A percentile compares a stretch with the other conserved stretches of the same genome.
These are phyloP conservation scores for Wickerhamiella alocasiicola DNA, from an alignment of 805 yeast genomes.

Conservation along the genomic window DNA sequence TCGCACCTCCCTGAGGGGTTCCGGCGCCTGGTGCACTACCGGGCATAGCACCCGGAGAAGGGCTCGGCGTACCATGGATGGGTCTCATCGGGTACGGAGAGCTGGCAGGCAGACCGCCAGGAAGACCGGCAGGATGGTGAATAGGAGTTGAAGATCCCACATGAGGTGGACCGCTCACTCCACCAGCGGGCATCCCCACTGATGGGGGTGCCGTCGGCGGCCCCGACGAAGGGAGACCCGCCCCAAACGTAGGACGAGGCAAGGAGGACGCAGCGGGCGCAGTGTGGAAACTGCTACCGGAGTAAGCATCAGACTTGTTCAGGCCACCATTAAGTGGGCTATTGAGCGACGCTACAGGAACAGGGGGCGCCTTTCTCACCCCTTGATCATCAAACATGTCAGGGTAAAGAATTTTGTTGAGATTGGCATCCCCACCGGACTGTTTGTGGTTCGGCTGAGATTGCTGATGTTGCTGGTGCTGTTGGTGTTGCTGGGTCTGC, in stretches of 20 bases:
- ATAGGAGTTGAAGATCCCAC: too few species aligned
- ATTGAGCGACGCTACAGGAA: conserved; percentile 3
- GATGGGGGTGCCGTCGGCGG: not conserved
- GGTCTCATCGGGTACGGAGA: too few species aligned
- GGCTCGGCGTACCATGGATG: too few species aligned
- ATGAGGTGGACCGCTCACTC: too few species aligned
- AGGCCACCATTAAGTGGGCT: too few species aligned
- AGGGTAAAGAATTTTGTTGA: conserved; percentile 12
- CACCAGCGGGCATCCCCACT: too few species aligned
- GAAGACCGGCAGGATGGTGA: too few species aligned
- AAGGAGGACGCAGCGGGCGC: conserved; percentile 22
- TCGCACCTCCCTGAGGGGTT: too few species aligned
- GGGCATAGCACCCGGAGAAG: too few species aligned
- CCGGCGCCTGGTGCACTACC: too few species aligned
- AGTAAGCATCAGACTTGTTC: not conserved
- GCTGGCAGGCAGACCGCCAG: too few species aligned
- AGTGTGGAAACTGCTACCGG: conserved; percentile 20
- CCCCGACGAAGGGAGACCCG: not conserved
- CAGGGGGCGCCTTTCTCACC: conserved; percentile 6
- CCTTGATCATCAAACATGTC: conserved; percentile 12
- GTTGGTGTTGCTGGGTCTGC: not conserved
- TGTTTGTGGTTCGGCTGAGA: not conserved
- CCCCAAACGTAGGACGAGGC: conserved; percentile 23
- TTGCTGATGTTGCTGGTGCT: not conserved
- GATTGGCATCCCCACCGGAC: not conserved